These are phyloP conservation scores for Phytopythium helicoides DNA, from an alignment of 352 stramenopile species.

Conservation along the genomic window DNA sequence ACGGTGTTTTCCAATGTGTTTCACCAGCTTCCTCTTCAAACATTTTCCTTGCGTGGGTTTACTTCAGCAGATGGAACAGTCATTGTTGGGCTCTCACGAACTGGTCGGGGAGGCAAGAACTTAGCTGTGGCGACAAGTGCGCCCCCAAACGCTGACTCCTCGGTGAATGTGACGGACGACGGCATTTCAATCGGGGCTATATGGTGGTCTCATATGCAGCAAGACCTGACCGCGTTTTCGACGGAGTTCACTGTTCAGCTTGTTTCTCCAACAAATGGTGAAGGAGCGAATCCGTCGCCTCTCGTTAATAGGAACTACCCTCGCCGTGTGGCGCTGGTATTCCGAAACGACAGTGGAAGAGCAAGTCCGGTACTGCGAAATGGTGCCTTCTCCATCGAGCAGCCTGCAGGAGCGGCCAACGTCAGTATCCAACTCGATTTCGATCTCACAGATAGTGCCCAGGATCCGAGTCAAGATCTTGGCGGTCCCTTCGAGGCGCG, in stretches of 20 bases:
- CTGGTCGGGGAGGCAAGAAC: conserved; percentile 22
- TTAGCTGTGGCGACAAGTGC: conserved; percentile 13
- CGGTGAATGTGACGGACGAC: no score
- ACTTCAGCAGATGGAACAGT: conserved; percentile 26
- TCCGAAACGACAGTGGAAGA: conserved; percentile 34
- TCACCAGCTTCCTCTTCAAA: conserved; percentile 51
- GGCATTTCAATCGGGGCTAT: conserved; percentile 18
- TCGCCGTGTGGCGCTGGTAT: conserved; percentile 18
- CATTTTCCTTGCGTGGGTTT: conserved; percentile 50
- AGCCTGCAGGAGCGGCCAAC: conserved; percentile 17
- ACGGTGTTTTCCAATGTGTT: conserved; percentile 1
- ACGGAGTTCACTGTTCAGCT: conserved; percentile 40
- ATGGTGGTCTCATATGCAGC: conserved; percentile 52
- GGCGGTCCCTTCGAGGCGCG: conserved; percentile 6
- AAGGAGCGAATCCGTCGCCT: conserved; percentile 12
- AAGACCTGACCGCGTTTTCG: conserved; percentile 30
- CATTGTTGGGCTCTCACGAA: conserved; percentile 19
- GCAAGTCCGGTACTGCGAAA: conserved; percentile 22
- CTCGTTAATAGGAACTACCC: not conserved
- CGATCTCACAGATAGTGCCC: conserved; percentile 12
- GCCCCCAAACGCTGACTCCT: no score
- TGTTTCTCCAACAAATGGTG: conserved; percentile 15
- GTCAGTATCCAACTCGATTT: conserved; percentile 25
- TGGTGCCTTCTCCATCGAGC: conserved; percentile 33
- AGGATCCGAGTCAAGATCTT: no score